Evolutionary conservation across 345 rosid genomes (phyloP).

Genomic region (Linum tenue): DNA sequence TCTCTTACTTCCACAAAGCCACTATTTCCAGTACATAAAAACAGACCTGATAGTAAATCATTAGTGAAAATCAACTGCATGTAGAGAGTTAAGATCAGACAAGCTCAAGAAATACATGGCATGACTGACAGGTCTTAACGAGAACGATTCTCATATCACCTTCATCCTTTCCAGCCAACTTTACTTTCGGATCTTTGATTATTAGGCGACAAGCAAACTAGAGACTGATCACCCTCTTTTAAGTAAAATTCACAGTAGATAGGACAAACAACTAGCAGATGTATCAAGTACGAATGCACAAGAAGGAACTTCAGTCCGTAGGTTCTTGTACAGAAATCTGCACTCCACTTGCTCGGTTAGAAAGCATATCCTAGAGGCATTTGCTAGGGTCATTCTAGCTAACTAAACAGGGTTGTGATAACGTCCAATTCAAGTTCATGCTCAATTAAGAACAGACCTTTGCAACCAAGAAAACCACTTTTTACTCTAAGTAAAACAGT

Average conservation of each 20-base stretch:
- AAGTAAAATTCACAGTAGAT: neutral
- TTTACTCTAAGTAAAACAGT: no score
- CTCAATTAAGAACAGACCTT: no score
- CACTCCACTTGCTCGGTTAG: no score
- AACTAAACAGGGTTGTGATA: no score
- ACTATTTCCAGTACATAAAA: slow-evolving; percentile 67
- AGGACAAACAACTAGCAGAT: neutral
- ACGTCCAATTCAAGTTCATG: no score
- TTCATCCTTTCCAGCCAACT: neutral
- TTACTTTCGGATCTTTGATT: neutral
- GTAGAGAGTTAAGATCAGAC: slow-evolving; percentile 22
- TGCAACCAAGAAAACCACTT: no score
- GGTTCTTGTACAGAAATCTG: no score
- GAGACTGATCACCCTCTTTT: neutral
- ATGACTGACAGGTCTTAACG: neutral
- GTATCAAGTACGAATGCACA: neutral
- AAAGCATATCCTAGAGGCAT: no score
- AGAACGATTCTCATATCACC: neutral
- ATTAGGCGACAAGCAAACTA: neutral
- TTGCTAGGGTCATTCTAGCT: no score
- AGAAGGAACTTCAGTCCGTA: no score
- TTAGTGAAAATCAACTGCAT: slow-evolving; percentile 56
- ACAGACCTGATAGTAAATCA: slow-evolving; percentile 71
- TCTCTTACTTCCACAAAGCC: slow-evolving; percentile 53
- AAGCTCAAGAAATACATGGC: slow-evolving; percentile 18